phyloP scores from a whole-genome alignment of 345 rosid genomes.

The Eucalyptus coolabah region DNA sequence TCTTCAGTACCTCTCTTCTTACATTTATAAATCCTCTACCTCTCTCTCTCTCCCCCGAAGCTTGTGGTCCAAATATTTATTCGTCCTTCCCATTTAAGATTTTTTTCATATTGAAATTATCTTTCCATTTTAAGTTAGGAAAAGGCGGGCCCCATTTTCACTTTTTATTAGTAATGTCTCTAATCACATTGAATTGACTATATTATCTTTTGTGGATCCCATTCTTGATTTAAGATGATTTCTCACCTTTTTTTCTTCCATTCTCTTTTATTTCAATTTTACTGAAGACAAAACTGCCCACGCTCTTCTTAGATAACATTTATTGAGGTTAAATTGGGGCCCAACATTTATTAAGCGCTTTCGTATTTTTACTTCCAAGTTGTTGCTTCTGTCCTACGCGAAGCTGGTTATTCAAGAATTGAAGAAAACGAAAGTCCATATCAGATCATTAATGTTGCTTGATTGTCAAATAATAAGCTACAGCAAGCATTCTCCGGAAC shows the following conservation, averaged over 20 bases:
- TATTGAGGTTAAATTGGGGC: not conserved
- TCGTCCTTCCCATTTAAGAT: not conserved
- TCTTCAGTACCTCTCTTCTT: not conserved
- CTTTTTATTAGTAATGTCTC: accelerated
- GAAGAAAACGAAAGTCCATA: not conserved
- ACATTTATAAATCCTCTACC: not conserved
- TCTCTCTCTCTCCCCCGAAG: not conserved
- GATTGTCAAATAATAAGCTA: not conserved
- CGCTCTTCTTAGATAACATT: not conserved
- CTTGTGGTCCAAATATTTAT: not conserved
- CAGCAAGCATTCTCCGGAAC: not conserved
- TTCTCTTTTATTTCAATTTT: not conserved
- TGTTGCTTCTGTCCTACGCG: not conserved
- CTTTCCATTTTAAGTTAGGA: not conserved
- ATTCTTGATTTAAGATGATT: no score
- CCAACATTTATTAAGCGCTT: not conserved
- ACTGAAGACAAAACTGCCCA: not conserved
- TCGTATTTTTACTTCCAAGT: not conserved
- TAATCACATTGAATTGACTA: not conserved
- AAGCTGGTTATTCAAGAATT: not conserved
- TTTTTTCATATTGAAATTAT: not conserved
- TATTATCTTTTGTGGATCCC: accelerated
- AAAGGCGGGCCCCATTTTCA: not conserved
- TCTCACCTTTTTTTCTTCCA: not conserved
- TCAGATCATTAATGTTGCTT: not conserved